Evolutionary conservation across 2,329 filamentous ascomycete species (phyloP).

Genomic region (Plenodomus biglobosus): DNA sequence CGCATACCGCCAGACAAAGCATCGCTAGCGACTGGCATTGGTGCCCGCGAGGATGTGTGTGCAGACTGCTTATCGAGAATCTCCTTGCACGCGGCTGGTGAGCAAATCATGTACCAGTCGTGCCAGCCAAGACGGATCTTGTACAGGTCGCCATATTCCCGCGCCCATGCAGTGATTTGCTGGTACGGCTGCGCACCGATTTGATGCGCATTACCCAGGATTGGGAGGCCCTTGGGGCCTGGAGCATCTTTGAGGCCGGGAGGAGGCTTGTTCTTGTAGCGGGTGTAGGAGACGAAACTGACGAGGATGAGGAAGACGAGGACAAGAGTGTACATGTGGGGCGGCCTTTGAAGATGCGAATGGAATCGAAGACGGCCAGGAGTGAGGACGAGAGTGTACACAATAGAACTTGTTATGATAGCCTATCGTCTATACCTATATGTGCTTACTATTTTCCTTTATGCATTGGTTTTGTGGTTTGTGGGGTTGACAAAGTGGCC

Average conservation of each 20-base stretch:
- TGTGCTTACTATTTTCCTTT: background rate
- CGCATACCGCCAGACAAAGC: constrained; percentile 46
- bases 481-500: background rate
- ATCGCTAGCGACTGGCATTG: constrained; percentile 46
- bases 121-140: constrained; percentile 50
- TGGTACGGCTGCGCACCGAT: constrained; percentile 33
- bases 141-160: constrained; percentile 51
- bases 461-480: background rate
- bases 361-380: background rate
- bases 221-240: constrained; percentile 28
- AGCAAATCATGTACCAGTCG: constrained; percentile 51
- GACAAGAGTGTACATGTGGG: constrained; percentile 24
- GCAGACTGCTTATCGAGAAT: constrained; percentile 48
- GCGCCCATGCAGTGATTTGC: constrained; percentile 43
- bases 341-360: constrained; percentile 1
- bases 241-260: constrained; percentile 21
- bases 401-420: background rate
- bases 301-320: constrained; percentile 13
- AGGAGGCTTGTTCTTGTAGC: constrained; percentile 14
- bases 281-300: constrained; percentile 15
- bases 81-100: constrained; percentile 48
- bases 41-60: constrained; percentile 41
- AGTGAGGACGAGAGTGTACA: background rate
- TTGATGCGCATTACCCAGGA: constrained; percentile 36
- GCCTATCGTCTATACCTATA: background rate